Conservation (phyloP, 805 yeast species). For the Candida easanensis region DNA sequence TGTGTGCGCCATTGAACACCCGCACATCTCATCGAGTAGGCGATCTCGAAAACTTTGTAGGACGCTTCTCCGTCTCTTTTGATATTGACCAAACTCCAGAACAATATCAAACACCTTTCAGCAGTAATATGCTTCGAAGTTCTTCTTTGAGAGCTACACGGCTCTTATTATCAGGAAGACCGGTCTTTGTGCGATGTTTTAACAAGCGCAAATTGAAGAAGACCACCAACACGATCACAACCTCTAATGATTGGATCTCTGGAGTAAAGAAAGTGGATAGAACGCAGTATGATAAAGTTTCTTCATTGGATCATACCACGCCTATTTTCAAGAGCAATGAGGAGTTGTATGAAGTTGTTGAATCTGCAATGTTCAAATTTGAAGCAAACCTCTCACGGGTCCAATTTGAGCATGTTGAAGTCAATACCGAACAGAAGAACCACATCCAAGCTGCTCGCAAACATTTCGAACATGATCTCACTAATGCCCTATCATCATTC, state of each 20-base stretch:
- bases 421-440: background rate
- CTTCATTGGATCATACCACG: background rate
- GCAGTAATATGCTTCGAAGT: no score
- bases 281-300: background rate
- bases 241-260: conserved; percentile 10
- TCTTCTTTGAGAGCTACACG: no score
- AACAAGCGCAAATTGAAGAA: no score
- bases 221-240: no score
- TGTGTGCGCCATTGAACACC: no score
- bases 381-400: background rate
- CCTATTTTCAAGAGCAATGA: background rate
- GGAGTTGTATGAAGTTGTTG: background rate
- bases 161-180: no score
- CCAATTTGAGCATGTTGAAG: background rate
- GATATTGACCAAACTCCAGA: no score
- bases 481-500: background rate
- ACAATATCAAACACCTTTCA: no score
- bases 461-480: conserved; percentile 11
- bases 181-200: no score
- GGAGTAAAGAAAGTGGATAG: background rate
- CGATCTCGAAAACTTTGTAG: no score
- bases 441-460: background rate
- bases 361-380: conserved; percentile 3
- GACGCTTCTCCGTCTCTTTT: no score
- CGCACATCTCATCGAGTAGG: no score